A percentile compares a stretch with the other conserved stretches of the same genome.
phyloP scores from a whole-genome alignment of 805 yeast genomes.

The Tetrapisispora taiwanensis region DNA sequence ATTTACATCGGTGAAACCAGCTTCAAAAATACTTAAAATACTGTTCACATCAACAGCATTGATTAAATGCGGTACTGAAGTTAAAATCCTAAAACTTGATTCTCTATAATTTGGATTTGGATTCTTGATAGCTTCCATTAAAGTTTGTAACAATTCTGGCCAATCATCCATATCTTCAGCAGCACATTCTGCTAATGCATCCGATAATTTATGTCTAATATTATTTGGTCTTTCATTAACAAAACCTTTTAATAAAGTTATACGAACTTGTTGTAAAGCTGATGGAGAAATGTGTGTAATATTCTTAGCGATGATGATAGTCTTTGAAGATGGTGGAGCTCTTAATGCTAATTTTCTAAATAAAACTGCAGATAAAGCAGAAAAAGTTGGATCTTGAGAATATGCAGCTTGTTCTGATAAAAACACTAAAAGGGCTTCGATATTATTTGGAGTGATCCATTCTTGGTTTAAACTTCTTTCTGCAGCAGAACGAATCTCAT shows the following conservation, averaged over 20 bases:
- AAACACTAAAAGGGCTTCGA: conserved; percentile 62
- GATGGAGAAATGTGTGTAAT: conserved; percentile 56
- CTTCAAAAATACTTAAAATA: conserved; percentile 58
- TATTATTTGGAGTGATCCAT: conserved; percentile 63
- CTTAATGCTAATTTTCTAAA: conserved; percentile 79
- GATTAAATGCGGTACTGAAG: conserved; percentile 73
- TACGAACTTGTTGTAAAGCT: conserved; percentile 53
- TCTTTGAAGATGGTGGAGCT: conserved; percentile 52
- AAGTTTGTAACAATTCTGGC: conserved; percentile 69
- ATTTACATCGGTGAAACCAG: conserved; percentile 69
- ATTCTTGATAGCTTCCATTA: conserved; percentile 53
- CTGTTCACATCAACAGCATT: conserved; percentile 46
- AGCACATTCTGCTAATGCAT: conserved; percentile 89
- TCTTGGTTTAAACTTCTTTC: conserved; percentile 62
- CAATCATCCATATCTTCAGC: conserved; percentile 55
- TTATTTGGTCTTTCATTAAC: conserved; percentile 54
- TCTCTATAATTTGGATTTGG: conserved; percentile 66
- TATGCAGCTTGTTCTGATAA: conserved; percentile 68
- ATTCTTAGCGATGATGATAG: conserved; percentile 63
- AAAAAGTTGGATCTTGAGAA: conserved; percentile 49
- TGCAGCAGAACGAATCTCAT: conserved; percentile 63
- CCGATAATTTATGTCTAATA: conserved; percentile 85
- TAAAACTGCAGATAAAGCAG: conserved; percentile 75
- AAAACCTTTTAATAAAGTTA: conserved; percentile 64
- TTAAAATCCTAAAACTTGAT: conserved; percentile 79